Base-by-base conservation (phyloP, 148 eudicot species). In the Pouteria glomerata region DNA sequence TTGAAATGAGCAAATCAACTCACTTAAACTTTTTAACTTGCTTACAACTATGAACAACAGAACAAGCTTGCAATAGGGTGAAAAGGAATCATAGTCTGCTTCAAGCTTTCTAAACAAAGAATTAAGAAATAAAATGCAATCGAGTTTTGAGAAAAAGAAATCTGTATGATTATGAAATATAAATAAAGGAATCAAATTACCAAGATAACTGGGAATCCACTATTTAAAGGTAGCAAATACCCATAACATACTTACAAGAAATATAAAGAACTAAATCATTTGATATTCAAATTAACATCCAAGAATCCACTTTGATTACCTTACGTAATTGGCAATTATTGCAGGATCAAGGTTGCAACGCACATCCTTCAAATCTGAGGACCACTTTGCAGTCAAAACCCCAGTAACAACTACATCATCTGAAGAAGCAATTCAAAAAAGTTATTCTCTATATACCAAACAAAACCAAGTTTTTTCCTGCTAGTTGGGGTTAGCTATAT, bases 331-430 rank as follows among this genome's bases (percentile, higher is more conserved):
- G 50, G 97, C 99, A 63, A 91, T 83, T 72, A 95, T 57, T 66
- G 88, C 85, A 71, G 99, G 99, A 53, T 91, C 96, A 71, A 95
- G 97, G 83, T 95, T 92, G 75, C 96, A 95, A 13, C 97, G 89
- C 30, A 95, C 99, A 65, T 88, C 97, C 84, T 80, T 95, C 81
- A 89, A 73, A 75, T 86, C 99, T 18, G 99, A 69, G 34, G 97
- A 88, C 99, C 97, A 95, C 70, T 85, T 95, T 60, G 96, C 92
- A 65, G 94, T 95, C 75, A 95, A 71, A 75, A 91, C 80, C 31
- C 99, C 99, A 63, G 93, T 87, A 57, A 90, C 85, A 69, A 89
- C 80, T 64, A 91, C 91, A 79, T 91, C 96, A 88, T 95, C 96
- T 85, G 81, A 45, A 65, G 0, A 72, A 63, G 29, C 23, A 70